Evolutionary conservation across 805 yeast species (phyloP).

Genomic region (Yarrowia sp.): DNA sequence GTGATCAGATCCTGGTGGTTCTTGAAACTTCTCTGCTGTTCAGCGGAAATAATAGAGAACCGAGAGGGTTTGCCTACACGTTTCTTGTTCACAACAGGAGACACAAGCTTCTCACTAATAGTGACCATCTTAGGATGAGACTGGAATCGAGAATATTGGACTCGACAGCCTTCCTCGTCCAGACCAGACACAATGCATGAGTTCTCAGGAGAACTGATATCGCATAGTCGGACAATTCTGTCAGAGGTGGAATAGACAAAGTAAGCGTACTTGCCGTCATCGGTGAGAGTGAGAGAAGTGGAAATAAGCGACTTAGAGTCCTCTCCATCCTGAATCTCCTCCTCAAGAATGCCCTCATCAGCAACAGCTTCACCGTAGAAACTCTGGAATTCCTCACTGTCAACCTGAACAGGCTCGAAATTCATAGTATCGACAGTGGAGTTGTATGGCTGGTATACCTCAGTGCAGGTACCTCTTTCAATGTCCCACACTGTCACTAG

Average conservation of each 20-base stretch:
- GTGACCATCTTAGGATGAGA: conserved; percentile 53
- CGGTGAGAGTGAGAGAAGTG: conserved; percentile 30
- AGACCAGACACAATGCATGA: conserved; percentile 50
- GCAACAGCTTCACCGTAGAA: conserved; percentile 24
- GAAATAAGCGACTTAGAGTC: conserved; percentile 28
- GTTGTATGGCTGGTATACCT: conserved; percentile 50
- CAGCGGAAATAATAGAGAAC: conserved; percentile 52
- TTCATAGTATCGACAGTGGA: conserved; percentile 40
- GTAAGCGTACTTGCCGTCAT: conserved; percentile 20
- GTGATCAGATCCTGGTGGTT: conserved; percentile 61
- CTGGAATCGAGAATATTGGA: conserved; percentile 43
- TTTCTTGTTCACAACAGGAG: conserved; percentile 39
- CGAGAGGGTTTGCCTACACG: conserved; percentile 46
- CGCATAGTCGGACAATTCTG: conserved; percentile 51
- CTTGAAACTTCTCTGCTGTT: conserved; percentile 55
- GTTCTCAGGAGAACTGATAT: conserved; percentile 48
- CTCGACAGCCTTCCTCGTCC: conserved; percentile 42
- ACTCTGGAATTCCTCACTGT: conserved; percentile 33
- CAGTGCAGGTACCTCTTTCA: conserved; percentile 64
- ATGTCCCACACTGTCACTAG: conserved; percentile 80
- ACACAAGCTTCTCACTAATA: conserved; percentile 52
- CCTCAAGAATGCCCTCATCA: conserved; percentile 24
- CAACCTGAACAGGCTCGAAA: conserved; percentile 37
- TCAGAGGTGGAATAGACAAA: conserved; percentile 41
- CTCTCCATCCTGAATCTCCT: conserved; percentile 23